Conservation (phyloP, 202 grass and related monocot species). For the Dendrocalamus latiflorus region DNA sequence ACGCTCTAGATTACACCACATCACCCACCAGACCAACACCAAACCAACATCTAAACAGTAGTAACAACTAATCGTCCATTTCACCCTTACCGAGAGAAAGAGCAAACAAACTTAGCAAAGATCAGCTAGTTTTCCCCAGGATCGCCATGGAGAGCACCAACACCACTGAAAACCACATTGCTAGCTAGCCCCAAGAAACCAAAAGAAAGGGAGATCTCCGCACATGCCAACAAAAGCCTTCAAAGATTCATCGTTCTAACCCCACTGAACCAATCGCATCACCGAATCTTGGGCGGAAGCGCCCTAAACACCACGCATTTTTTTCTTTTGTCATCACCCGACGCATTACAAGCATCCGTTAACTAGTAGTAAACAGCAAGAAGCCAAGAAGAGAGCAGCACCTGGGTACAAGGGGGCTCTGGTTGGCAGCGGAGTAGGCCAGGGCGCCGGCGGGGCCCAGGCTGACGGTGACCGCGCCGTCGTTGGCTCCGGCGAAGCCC, state of each 20-base stretch:
- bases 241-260: too few species aligned
- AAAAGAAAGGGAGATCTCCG: slow-evolving; percentile 13
- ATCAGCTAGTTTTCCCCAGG: neutral
- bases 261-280: neutral
- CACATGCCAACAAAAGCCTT: neutral
- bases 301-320: neutral
- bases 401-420: too few species aligned
- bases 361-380: neutral
- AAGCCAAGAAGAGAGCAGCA: too few species aligned
- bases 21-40: too few species aligned
- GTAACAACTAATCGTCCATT: neutral
- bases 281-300: neutral
- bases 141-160: neutral
- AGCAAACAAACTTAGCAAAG: neutral
- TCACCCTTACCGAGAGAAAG: neutral
- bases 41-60: neutral
- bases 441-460: too few species aligned
- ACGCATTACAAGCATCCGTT: neutral
- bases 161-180: neutral
- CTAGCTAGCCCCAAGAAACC: neutral
- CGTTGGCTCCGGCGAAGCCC: too few species aligned
- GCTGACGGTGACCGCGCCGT: too few species aligned
- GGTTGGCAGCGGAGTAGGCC: too few species aligned
- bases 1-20: neutral
- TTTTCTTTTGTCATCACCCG: neutral